Percentiles rank a stretch among this genome's conserved stretches.
Conservation (phyloP, 1,139 yeast genomes). For the Yamadazyma jaroonii region DNA sequence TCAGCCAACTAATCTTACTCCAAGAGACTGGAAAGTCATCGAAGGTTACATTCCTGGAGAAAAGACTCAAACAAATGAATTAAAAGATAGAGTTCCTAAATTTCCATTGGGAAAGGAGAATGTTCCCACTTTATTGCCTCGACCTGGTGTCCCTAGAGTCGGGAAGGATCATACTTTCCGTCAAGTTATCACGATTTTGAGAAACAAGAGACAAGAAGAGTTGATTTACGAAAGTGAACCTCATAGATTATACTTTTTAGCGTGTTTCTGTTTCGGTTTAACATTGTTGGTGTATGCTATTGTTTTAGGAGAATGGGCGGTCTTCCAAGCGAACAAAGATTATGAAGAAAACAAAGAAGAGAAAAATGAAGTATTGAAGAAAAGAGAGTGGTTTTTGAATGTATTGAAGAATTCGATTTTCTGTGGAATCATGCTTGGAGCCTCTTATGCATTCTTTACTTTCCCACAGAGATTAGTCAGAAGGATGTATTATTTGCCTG, state of each 20-base stretch:
- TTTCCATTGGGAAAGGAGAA: slow-evolving; percentile 67
- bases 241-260: slow-evolving; percentile 69
- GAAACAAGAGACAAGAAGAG: slow-evolving; percentile 61
- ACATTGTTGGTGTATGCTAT: slow-evolving; percentile 67
- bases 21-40: slow-evolving; percentile 44
- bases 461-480: slow-evolving; percentile 70
- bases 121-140: slow-evolving; percentile 67
- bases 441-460: slow-evolving; percentile 44
- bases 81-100: slow-evolving; percentile 53
- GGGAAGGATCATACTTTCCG: slow-evolving; percentile 55
- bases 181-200: slow-evolving; percentile 62
- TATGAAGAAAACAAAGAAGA: slow-evolving; percentile 58
- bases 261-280: slow-evolving; percentile 66
- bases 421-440: slow-evolving; percentile 35
- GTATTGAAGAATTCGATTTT: slow-evolving; percentile 30
- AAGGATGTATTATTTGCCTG: slow-evolving; percentile 74
- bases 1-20: slow-evolving; percentile 23
- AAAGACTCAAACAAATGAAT: slow-evolving; percentile 44
- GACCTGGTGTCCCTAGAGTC: slow-evolving; percentile 72
- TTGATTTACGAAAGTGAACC: slow-evolving; percentile 82
- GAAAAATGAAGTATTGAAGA: slow-evolving; percentile 29
- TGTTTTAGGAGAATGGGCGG: slow-evolving; percentile 57
- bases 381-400: slow-evolving; percentile 37
- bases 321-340: slow-evolving; percentile 53
- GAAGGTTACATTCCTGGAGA: slow-evolving; percentile 63